A percentile compares a stretch with the other conserved stretches of the same genome.
These are phyloP conservation scores for Ophiosphaerella narmari DNA, from an alignment of 2,329 filamentous ascomycete genomes.

Conservation along the genomic window DNA sequence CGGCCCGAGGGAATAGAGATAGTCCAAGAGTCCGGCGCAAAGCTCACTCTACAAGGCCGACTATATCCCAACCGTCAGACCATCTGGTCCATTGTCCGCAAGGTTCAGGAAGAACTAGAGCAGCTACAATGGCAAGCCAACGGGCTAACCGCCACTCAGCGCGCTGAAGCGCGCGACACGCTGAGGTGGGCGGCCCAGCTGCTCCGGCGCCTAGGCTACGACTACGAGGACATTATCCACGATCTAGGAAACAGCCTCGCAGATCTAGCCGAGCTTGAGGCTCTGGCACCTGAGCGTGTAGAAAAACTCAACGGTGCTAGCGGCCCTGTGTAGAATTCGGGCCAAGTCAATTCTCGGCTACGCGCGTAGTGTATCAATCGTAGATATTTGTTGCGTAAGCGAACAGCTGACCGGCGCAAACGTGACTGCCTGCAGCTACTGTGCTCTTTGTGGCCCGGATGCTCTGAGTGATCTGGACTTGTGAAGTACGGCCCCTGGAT, in stretches of 20 bases:
- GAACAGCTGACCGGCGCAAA: no score
- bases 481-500: conserved; percentile 6
- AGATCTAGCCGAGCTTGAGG: conserved; percentile 37
- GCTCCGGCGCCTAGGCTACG: conserved; percentile 38
- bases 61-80: conserved; percentile 40
- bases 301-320: conserved; percentile 14
- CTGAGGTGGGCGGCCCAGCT: conserved; percentile 37
- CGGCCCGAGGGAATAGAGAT: conserved; percentile 38
- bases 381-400: conserved; percentile 25
- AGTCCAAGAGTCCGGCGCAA: conserved; percentile 30
- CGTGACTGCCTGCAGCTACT: no score
- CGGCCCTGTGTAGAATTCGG: conserved; percentile 2
- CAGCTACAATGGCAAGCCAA: conserved; percentile 17
- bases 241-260: conserved; percentile 37
- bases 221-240: conserved; percentile 38
- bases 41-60: conserved; percentile 35
- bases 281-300: conserved; percentile 18
- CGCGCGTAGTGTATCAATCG: conserved; percentile 17
- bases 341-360: conserved; percentile 19
- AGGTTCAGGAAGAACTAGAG: conserved; percentile 39
- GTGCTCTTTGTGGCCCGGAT: no score
- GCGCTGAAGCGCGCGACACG: conserved; percentile 30
- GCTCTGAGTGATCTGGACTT: neutral
- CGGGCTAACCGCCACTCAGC: conserved; percentile 14
- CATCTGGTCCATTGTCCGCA: conserved; percentile 38